Evolutionary conservation across 176 grass and related monocot genomes (phyloP).

Genomic region (Cenchrus fungigraminus): DNA sequence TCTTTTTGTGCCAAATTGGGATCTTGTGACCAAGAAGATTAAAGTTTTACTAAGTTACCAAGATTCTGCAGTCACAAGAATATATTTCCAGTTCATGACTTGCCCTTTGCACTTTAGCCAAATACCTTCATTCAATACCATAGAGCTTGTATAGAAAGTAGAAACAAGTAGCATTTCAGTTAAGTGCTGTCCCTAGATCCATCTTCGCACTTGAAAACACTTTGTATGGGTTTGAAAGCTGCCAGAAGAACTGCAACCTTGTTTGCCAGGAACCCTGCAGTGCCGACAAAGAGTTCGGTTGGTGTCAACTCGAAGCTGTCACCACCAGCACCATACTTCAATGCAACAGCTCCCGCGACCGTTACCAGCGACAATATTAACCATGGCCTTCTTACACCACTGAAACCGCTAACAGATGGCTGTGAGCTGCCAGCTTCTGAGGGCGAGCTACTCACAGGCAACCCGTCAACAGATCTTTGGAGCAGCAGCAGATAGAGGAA

Average conservation of each 20-base stretch:
- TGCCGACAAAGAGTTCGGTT: conserved; percentile 61
- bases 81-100: not conserved
- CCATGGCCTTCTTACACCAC: conserved; percentile 67
- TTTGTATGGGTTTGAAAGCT: conserved; percentile 83
- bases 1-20: not conserved
- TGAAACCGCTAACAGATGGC: conserved; percentile 38
- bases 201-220: conserved; percentile 49
- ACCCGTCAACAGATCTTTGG: conserved; percentile 78
- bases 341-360: conserved; percentile 43
- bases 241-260: conserved; percentile 76
- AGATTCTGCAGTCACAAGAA: not conserved
- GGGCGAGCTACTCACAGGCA: conserved; percentile 47
- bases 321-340: conserved; percentile 66
- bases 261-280: conserved; percentile 67
- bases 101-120: not conserved
- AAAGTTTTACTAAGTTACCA: not conserved
- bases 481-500: conserved; percentile 83
- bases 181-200: not conserved
- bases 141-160: conserved; percentile 18
- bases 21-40: not conserved
- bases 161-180: not conserved
- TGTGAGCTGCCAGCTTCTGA: conserved; percentile 35
- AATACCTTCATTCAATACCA: not conserved
- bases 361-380: conserved; percentile 64
- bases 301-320: conserved; percentile 56